A percentile compares a stretch with the other conserved stretches of the same genome.
Conservation (phyloP, 257 asterid genomes). For the Nicotiana benthamiana region DNA sequence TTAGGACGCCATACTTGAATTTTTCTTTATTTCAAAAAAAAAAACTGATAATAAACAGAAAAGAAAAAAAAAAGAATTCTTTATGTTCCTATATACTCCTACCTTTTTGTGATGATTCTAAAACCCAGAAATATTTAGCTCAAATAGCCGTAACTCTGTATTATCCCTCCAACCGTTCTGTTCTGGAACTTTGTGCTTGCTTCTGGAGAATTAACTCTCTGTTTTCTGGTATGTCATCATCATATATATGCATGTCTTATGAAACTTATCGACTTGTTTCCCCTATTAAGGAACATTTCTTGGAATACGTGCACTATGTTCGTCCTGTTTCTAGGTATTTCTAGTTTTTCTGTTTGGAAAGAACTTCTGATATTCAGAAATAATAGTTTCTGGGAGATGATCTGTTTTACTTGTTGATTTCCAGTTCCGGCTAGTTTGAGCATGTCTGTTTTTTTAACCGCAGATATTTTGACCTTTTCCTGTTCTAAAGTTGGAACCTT, state of each 20-base stretch:
- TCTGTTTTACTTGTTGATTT: background rate
- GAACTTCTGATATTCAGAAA: background rate
- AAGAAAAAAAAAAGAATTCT: background rate
- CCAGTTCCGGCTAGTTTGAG: background rate
- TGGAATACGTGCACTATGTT: background rate
- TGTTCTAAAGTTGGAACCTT: background rate
- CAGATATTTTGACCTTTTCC: background rate
- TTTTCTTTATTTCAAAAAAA: background rate
- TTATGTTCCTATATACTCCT: background rate
- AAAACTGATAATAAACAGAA: background rate
- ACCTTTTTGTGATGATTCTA: background rate
- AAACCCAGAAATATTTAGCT: background rate
- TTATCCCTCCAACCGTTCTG: background rate
- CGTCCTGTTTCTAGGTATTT: background rate
- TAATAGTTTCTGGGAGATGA: background rate
- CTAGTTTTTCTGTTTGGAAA: background rate
- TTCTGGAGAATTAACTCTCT: background rate
- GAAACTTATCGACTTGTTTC: background rate
- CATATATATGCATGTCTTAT: background rate
- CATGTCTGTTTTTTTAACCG: background rate
- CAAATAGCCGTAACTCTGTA: background rate
- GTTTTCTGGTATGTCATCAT: background rate
- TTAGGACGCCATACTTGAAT: conserved; percentile 1
- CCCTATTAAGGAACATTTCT: background rate
- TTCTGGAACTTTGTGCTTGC: background rate